phyloP scores from a whole-genome alignment of 495 filamentous ascomycete genomes.

The Tetracladium marchalianum region DNA sequence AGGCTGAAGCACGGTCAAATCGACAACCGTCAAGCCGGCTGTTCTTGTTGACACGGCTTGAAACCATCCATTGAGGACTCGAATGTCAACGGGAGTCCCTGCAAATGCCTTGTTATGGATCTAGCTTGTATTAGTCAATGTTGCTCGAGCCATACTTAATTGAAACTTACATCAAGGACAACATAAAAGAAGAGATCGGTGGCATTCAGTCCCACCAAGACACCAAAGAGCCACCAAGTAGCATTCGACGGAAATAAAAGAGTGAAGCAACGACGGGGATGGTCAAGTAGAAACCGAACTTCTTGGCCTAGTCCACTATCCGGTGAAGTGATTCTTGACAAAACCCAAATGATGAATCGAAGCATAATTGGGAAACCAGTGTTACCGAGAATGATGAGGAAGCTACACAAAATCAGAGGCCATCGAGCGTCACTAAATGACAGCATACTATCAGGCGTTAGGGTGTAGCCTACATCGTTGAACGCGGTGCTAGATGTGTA shows the following conservation, averaged over 20 bases:
- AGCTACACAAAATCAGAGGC: conserved; percentile 63
- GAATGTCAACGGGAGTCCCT: conserved; percentile 49
- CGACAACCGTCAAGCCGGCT: conserved; percentile 75
- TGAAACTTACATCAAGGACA: conserved; percentile 65
- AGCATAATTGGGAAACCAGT: conserved; percentile 93
- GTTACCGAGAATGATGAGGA: conserved; percentile 86
- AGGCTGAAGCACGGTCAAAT: conserved; percentile 68
- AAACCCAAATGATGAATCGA: conserved; percentile 76
- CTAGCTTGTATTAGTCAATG: too few relatives aligned
- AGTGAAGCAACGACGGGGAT: conserved; percentile 91
- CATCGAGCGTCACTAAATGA: conserved; percentile 71
- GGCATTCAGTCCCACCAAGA: conserved; percentile 72
- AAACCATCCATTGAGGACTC: conserved; percentile 75
- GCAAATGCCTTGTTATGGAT: too few relatives aligned
- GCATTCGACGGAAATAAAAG: conserved; percentile 80
- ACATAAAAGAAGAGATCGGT: conserved; percentile 84
- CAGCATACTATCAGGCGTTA: conserved; percentile 88
- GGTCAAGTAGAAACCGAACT: conserved; percentile 80
- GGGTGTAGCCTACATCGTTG: conserved; percentile 76
- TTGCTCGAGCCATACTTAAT: too few relatives aligned
- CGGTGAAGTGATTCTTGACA: conserved; percentile 45
- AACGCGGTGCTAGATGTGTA: conserved; percentile 81
- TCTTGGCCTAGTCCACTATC: conserved; percentile 74
- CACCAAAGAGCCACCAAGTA: conserved; percentile 93
- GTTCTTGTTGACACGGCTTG: conserved; percentile 82